These are phyloP conservation scores for Aspergillus pseudoviridinutans DNA, from an alignment of 2,329 filamentous ascomycete genomes.

Conservation along the genomic window DNA sequence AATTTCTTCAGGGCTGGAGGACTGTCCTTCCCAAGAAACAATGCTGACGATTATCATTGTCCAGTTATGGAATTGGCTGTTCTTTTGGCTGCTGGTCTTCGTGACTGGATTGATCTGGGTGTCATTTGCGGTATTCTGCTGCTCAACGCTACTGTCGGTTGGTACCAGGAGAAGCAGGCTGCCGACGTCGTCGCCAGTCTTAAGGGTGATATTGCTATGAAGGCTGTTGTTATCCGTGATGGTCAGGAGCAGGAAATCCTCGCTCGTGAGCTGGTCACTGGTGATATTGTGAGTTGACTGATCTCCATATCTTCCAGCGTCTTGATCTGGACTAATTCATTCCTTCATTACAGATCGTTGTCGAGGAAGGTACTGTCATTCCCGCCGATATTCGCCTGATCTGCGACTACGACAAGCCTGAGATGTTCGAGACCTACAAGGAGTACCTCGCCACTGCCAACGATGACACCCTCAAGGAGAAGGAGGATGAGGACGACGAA, in stretches of 20 bases:
- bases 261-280: slow-evolving; percentile 68
- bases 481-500: slow-evolving; percentile 54
- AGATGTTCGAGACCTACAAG: slow-evolving; percentile 64
- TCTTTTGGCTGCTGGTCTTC: slow-evolving; percentile 67
- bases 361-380: slow-evolving; percentile 69
- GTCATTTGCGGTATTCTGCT: slow-evolving; percentile 72
- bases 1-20: background rate
- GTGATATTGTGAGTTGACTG: slow-evolving; percentile 62
- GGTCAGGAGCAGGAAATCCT: slow-evolving; percentile 66
- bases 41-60: slow-evolving; percentile 7
- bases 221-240: slow-evolving; percentile 63
- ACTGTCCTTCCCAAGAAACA: background rate
- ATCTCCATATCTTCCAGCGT: no score
- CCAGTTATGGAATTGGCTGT: slow-evolving; percentile 70
- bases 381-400: slow-evolving; percentile 68
- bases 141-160: slow-evolving; percentile 72
- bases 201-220: slow-evolving; percentile 77
- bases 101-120: slow-evolving; percentile 73
- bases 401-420: slow-evolving; percentile 66
- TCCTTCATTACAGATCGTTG: slow-evolving; percentile 49
- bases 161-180: slow-evolving; percentile 78
- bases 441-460: slow-evolving; percentile 61
- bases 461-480: slow-evolving; percentile 57
- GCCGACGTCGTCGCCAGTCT: slow-evolving; percentile 70
- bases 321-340: background rate